Base-by-base conservation (phyloP, 2,329 filamentous ascomycete genomes). In the Lachnellula arida region DNA sequence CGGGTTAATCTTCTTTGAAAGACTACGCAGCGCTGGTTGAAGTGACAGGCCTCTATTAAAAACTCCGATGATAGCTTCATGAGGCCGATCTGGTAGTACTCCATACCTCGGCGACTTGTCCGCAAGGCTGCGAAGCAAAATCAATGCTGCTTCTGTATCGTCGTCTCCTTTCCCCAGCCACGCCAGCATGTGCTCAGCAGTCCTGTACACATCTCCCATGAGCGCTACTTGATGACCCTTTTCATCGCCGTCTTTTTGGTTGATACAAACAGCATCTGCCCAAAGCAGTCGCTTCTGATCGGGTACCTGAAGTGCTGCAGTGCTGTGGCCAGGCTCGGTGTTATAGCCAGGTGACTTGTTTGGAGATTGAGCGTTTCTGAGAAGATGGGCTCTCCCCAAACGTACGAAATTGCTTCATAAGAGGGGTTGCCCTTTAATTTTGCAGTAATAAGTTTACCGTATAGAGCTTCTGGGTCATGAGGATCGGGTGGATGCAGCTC, bases 381-480 rank as follows among this genome's bases (percentile, higher is more conserved):
- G 39, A 53, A 54, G n/a, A 19, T 49, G 4, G 44, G 50, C 47
- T 68, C 66, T 1, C 69, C 68, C 70, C 68, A 70, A 0, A 67
- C 67, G 53, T 72, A 72, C 0, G 70, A 71, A 1, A 72, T 54
- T 2, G 70, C 69, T 32, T 62, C 53, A 39, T 70, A 71, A 17
- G 25, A 43, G 14, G 43, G 32, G 2, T 37, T 37, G 23, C 55
- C 47, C 9, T 43, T 47, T 19, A 54, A 43, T n/a, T 23, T 23
- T 11, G 23, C 43, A 22, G 19, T 22, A 12, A 46, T 11, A 12
- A 46, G 43, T 11, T 46, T 11, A 22, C 5, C 43, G 22, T 28
- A 11, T 12, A 46, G 43, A 22, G 19, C 43, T 28, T 46, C 43
- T 4, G 43, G 43, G 43, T 46, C 43, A n/a, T 46, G 7, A 12